phyloP scores from a whole-genome alignment of 192 early-diverging fungal species.

The Coemansia sp. region DNA sequence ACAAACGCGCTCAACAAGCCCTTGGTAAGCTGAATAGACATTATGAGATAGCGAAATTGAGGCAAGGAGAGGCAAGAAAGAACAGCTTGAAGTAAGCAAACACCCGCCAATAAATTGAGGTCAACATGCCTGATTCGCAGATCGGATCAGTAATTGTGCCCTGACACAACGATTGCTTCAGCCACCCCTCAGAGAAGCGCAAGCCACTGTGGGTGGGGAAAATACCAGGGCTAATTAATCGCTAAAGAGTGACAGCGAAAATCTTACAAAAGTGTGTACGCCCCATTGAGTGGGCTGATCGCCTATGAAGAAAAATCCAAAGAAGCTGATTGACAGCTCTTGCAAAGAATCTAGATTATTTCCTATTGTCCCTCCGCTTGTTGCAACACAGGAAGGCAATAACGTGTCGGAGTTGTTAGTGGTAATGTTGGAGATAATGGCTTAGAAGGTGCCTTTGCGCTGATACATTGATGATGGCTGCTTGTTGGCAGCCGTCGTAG shows the following conservation, averaged over 20 bases:
- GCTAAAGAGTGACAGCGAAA: not conserved
- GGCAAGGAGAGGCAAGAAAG: not conserved
- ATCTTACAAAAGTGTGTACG: not conserved
- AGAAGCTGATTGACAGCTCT: not conserved
- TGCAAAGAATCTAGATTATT: too few relatives aligned
- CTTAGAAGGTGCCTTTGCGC: too few relatives aligned
- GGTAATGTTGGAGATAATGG: too few relatives aligned
- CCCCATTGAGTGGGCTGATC: not conserved
- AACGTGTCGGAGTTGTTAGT: too few relatives aligned
- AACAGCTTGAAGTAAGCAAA: not conserved
- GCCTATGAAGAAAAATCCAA: not conserved
- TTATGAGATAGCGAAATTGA: slow-evolving; percentile 6
- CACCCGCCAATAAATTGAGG: too few relatives aligned
- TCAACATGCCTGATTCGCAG: too few relatives aligned
- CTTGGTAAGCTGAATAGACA: slow-evolving; percentile 36
- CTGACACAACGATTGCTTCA: too few relatives aligned
- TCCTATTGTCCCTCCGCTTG: too few relatives aligned
- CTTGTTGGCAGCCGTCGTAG: too few relatives aligned
- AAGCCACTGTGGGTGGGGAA: not conserved
- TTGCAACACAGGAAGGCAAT: too few relatives aligned
- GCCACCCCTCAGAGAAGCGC: not conserved
- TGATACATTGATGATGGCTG: too few relatives aligned
- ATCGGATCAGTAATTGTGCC: too few relatives aligned
- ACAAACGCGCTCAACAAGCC: slow-evolving; percentile 40
- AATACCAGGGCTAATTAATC: not conserved